Conservation (phyloP, 257 asterid species). For the Jacaranda mimosifolia region DNA sequence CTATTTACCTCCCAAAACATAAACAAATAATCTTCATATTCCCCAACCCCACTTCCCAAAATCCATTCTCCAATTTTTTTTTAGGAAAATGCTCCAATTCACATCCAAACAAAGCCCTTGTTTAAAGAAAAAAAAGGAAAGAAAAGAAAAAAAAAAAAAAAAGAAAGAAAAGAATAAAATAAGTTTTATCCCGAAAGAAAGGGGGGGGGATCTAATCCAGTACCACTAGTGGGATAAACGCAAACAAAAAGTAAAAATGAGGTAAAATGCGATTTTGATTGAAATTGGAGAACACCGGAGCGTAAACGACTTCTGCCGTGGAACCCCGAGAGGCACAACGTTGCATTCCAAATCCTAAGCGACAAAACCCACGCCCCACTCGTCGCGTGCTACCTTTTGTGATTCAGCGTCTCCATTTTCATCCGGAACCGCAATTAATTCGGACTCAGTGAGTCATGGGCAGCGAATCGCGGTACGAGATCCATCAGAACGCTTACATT, state of each 20-base stretch:
- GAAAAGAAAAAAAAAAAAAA: too few species aligned
- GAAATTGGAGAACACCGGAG: not conserved
- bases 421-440: not conserved
- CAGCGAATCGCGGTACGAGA: constrained; percentile 76
- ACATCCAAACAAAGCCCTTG: too few species aligned
- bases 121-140: too few species aligned
- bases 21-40: too few species aligned
- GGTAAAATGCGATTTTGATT: not conserved
- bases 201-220: not conserved
- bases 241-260: not conserved
- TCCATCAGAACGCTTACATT: constrained; percentile 90
- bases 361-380: not conserved
- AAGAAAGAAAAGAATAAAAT: too few species aligned
- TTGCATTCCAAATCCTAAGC: not conserved
- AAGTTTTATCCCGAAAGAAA: too few species aligned
- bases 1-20: too few species aligned
- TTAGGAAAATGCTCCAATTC: too few species aligned
- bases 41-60: too few species aligned
- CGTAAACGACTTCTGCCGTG: not conserved
- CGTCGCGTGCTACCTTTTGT: not conserved
- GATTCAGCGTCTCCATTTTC: not conserved
- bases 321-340: not conserved
- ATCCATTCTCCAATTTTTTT: too few species aligned
- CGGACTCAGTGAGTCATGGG: constrained; percentile 63
- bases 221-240: not conserved